A percentile compares a stretch with the other conserved stretches of the same genome.
These are phyloP conservation scores for Fusarium sp. DNA, from an alignment of 2,329 filamentous ascomycete genomes.

Conservation along the genomic window DNA sequence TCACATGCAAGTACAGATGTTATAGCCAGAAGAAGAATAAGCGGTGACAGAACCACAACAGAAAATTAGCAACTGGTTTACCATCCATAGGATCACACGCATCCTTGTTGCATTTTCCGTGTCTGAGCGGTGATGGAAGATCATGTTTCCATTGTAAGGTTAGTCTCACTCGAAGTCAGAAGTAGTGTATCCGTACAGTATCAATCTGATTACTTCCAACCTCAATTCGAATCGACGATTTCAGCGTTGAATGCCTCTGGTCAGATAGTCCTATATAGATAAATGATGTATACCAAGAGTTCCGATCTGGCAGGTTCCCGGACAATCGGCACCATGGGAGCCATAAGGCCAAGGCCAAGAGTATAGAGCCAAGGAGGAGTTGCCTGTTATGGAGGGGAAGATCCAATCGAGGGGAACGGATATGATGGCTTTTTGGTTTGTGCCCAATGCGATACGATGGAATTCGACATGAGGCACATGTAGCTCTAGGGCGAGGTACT, in stretches of 20 bases:
- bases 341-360: conserved; percentile 12
- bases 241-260: not conserved
- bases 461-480: conserved; percentile 30
- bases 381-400: conserved; percentile 26
- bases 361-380: conserved; percentile 8
- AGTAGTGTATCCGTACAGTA: conserved; percentile 2
- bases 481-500: conserved; percentile 12
- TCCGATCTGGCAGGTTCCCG: conserved; percentile 37
- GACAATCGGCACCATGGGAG: conserved; percentile 32
- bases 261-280: not conserved
- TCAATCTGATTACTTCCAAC: not conserved
- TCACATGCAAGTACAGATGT: conserved; percentile 25
- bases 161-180: conserved; percentile 11
- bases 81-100: not conserved
- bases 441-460: conserved; percentile 1
- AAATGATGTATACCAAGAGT: conserved; percentile 7
- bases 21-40: conserved; percentile 18
- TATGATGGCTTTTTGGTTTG: conserved; percentile 22
- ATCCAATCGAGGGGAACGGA: conserved; percentile 11
- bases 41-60: conserved; percentile 26
- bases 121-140: conserved; percentile 26
- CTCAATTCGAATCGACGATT: not conserved
- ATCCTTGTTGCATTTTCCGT: not conserved
- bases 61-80: conserved; percentile 1
- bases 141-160: conserved; percentile 8